phyloP scores from a whole-genome alignment of 2,329 filamentous ascomycete genomes.

The Aureobasidium leucospermi region DNA sequence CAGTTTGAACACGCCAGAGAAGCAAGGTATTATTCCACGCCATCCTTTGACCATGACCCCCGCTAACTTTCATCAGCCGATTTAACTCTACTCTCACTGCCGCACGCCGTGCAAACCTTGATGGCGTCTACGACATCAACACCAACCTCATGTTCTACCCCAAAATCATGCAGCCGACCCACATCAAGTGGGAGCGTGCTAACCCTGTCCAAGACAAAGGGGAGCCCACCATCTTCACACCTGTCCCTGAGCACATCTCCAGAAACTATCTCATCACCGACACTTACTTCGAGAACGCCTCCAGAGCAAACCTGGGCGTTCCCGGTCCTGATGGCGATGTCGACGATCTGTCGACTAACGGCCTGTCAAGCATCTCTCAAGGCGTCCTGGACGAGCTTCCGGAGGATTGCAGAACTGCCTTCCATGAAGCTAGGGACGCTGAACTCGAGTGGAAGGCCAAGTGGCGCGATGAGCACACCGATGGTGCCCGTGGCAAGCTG shows the following conservation, averaged over 20 bases:
- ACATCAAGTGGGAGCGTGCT: slow-evolving; percentile 73
- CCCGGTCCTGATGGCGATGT: slow-evolving; percentile 51
- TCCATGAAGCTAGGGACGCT: slow-evolving; percentile 57
- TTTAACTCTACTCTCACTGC: slow-evolving; percentile 73
- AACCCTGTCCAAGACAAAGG: slow-evolving; percentile 26
- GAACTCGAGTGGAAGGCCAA: slow-evolving; percentile 66
- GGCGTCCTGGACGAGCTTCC: slow-evolving; percentile 62
- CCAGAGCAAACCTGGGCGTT: slow-evolving; percentile 50
- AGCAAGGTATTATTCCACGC: slow-evolving; percentile 59
- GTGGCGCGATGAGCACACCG: slow-evolving; percentile 64
- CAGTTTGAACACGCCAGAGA: slow-evolving; percentile 89
- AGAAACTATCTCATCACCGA: slow-evolving; percentile 58
- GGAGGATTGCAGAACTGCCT: slow-evolving; percentile 62
- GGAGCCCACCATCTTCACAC: slow-evolving; percentile 37
- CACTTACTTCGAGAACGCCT: slow-evolving; percentile 51
- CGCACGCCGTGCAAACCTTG: slow-evolving; percentile 59
- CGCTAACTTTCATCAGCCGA: slow-evolving; percentile 46
- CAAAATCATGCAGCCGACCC: slow-evolving; percentile 79
- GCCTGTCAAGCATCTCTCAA: slow-evolving; percentile 56
- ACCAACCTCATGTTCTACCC: slow-evolving; percentile 90
- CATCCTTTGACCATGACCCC: slow-evolving; percentile 12
- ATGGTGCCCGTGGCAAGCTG: slow-evolving; percentile 40
- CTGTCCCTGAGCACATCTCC: slow-evolving; percentile 50
- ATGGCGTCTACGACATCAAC: slow-evolving; percentile 85
- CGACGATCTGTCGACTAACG: slow-evolving; percentile 43